These are phyloP conservation scores for Avena atlantica DNA, from an alignment of 176 grass and related monocot species.

Conservation along the genomic window DNA sequence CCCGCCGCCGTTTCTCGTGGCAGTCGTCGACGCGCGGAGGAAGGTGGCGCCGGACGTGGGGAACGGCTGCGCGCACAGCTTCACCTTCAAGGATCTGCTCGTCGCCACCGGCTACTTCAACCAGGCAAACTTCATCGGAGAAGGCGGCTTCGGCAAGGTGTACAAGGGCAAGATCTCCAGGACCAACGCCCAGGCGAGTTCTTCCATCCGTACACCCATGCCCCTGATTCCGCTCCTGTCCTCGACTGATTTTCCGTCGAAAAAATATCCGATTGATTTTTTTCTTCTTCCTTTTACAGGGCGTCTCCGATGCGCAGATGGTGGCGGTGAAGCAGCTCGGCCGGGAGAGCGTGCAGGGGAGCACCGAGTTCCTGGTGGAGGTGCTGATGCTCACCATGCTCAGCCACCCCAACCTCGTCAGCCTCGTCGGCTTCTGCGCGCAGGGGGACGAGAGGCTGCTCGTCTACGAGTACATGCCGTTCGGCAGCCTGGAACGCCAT, in stretches of 20 bases:
- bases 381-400: constrained; percentile 89
- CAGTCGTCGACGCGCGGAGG: constrained; percentile 56
- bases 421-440: constrained; percentile 79
- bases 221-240: neutral
- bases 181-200: constrained; percentile 61
- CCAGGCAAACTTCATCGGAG: constrained; percentile 76
- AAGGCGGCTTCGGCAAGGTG: constrained; percentile 91
- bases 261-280: neutral
- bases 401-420: constrained; percentile 79
- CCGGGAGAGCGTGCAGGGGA: constrained; percentile 75
- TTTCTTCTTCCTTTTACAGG: neutral
- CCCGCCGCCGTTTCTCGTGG: constrained; percentile 1
- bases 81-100: constrained; percentile 87
- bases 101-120: constrained; percentile 84
- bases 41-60: constrained; percentile 60
- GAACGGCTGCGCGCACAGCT: constrained; percentile 68
- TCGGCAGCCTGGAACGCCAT: constrained; percentile 87
- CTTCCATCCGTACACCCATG: neutral
- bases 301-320: constrained; percentile 46
- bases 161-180: constrained; percentile 78
- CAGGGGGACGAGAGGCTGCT: constrained; percentile 94
- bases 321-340: constrained; percentile 94
- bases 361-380: constrained; percentile 91
- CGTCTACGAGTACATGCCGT: constrained; percentile 94
- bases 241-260: too few relatives aligned